Conservation (phyloP, 768 basidiomycete genomes). For the Suillus discolor region DNA sequence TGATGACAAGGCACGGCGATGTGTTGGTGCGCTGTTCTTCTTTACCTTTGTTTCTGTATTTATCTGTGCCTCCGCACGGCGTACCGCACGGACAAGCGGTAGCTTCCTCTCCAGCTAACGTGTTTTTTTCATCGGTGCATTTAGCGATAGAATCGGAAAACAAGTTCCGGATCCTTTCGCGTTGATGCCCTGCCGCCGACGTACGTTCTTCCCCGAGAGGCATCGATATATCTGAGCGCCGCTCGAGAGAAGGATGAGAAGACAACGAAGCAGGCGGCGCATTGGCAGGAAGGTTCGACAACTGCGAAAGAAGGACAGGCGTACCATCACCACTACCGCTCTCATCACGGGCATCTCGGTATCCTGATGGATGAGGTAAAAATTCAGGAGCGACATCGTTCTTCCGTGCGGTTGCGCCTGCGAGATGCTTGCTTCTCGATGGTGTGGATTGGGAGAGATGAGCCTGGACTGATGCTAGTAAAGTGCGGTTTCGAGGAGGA, state of each 20-base stretch:
- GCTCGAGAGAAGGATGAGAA: not conserved
- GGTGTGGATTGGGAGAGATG: constrained; percentile 36
- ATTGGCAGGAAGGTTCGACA: constrained; percentile 4
- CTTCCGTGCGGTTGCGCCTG: not conserved
- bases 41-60: constrained; percentile 5
- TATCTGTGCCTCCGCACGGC: constrained; percentile 11
- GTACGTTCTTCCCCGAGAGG: not conserved
- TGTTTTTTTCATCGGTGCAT: constrained; percentile 6
- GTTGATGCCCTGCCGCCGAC: not conserved
- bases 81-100: constrained; percentile 34
- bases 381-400: not conserved
- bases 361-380: not conserved
- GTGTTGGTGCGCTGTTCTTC: constrained; percentile 4
- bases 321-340: not conserved
- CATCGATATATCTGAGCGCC: no score
- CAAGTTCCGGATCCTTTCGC: not conserved
- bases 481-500: constrained; percentile 41
- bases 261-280: not conserved
- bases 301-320: constrained; percentile 8
- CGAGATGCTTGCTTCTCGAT: not conserved
- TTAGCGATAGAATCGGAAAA: constrained; percentile 3
- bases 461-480: constrained; percentile 51
- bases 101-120: constrained; percentile 22
- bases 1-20: constrained; percentile 3
- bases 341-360: not conserved